phyloP scores from a whole-genome alignment of 345 rosid species.

The Durio zibethinus region DNA sequence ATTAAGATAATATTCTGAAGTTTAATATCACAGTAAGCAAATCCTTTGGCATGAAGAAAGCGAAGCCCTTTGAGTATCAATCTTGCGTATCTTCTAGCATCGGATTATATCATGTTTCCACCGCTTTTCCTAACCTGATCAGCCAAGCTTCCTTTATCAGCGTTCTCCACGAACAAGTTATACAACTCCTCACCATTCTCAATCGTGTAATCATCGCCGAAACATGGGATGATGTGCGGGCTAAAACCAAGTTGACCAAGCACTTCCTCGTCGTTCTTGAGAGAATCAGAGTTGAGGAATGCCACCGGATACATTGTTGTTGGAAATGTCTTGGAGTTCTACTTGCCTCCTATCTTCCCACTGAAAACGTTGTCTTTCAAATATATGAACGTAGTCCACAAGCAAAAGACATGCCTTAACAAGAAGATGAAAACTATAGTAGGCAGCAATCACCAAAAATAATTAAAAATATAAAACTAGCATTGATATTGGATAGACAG shows the following conservation, averaged over 20 bases:
- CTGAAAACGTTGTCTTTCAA: no score
- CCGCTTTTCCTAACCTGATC: slow-evolving; percentile 29
- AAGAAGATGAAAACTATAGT: no score
- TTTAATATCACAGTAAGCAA: slow-evolving; percentile 69
- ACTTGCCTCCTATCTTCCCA: no score
- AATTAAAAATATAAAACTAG: no score
- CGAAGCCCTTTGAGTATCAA: slow-evolving; percentile 55
- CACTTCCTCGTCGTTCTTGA: slow-evolving; percentile 51
- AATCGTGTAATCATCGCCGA: slow-evolving; percentile 40
- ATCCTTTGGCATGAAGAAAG: slow-evolving; percentile 60
- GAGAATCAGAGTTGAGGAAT: slow-evolving; percentile 30
- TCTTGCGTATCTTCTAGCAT: slow-evolving; percentile 44
- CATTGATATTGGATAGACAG: no score
- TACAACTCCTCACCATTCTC: slow-evolving; percentile 45
- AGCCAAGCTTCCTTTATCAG: slow-evolving; percentile 65
- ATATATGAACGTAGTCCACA: no score
- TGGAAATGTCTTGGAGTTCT: no score
- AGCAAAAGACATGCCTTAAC: no score
- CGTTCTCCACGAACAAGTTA: slow-evolving; percentile 67
- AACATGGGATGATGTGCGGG: slow-evolving; percentile 48
- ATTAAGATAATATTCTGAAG: slow-evolving; percentile 54
- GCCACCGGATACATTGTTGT: no score
- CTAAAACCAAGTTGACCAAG: slow-evolving; percentile 40
- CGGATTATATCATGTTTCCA: slow-evolving; percentile 48
- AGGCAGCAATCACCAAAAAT: no score